These are phyloP conservation scores for Xylariaceae sp. DNA, from an alignment of 2,329 filamentous ascomycete genomes.

Conservation along the genomic window DNA sequence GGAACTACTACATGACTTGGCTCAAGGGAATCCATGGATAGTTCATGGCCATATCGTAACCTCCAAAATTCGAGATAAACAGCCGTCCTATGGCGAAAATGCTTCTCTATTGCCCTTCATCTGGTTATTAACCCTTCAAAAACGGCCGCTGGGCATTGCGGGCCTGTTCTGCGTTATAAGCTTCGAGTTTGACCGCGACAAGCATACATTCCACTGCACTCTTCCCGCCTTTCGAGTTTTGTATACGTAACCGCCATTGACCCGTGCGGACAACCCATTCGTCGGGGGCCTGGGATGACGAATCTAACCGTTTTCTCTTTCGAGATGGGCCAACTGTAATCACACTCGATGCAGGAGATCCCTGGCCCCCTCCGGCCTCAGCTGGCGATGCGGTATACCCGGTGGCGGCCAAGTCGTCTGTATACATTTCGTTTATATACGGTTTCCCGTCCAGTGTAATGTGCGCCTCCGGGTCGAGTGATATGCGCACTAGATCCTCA, in stretches of 20 bases:
- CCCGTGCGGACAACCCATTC: constrained; percentile 64
- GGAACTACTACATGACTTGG: neutral
- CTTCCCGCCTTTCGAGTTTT: constrained; percentile 47
- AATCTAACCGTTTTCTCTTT: constrained; percentile 44
- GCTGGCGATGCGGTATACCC: constrained; percentile 34
- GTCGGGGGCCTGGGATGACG: constrained; percentile 32
- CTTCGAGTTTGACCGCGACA: constrained; percentile 72
- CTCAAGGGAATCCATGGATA: neutral
- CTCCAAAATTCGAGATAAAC: neutral
- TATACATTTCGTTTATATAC: constrained; percentile 34
- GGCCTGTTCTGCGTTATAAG: constrained; percentile 59
- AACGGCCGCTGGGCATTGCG: constrained; percentile 66
- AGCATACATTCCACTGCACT: constrained; percentile 65
- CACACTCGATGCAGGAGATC: constrained; percentile 33
- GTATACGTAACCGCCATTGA: constrained; percentile 69
- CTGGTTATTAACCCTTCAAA: constrained; percentile 37
- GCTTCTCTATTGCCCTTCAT: neutral
- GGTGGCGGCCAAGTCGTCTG: constrained; percentile 27
- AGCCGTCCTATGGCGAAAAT: neutral
- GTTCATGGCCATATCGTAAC: neutral
- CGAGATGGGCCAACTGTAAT: constrained; percentile 38
- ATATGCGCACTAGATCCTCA: constrained; percentile 64
- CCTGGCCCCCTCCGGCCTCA: constrained; percentile 32
- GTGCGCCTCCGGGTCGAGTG: constrained; percentile 56
- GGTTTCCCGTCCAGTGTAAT: constrained; percentile 56